Evolutionary conservation across 768 basidiomycete species (phyloP).

Genomic region (Calocera cornea): DNA sequence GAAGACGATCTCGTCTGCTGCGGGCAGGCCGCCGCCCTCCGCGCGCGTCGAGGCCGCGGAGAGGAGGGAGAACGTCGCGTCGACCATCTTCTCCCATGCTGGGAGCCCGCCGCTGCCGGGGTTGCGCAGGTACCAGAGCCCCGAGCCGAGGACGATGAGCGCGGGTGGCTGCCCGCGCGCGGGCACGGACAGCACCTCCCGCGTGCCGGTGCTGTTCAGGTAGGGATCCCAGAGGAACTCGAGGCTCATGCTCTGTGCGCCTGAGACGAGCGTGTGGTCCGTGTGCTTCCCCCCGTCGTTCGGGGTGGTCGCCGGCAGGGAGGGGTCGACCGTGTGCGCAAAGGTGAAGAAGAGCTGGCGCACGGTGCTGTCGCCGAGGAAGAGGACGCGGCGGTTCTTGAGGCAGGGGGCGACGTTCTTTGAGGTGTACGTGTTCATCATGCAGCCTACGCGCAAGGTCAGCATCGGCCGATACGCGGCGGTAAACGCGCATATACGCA

Average conservation of each 20-base stretch:
- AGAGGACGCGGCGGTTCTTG: constrained; percentile 46
- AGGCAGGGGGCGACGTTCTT: constrained; percentile 44
- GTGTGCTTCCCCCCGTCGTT: constrained; percentile 54
- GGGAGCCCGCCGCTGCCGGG: constrained; percentile 58
- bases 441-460: constrained; percentile 47
- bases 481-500: constrained; percentile 22
- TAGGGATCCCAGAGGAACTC: constrained; percentile 66
- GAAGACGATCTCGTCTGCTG: constrained; percentile 62
- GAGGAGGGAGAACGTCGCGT: constrained; percentile 44
- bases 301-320: constrained; percentile 38
- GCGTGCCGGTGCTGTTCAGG: constrained; percentile 52
- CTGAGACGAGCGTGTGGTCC: constrained; percentile 42
- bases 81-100: constrained; percentile 65
- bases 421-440: constrained; percentile 52
- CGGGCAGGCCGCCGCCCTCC: constrained; percentile 22
- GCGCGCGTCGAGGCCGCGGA: constrained; percentile 7
- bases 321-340: constrained; percentile 44
- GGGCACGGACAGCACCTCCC: constrained; percentile 30
- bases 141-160: constrained; percentile 69
- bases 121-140: constrained; percentile 81
- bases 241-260: constrained; percentile 40
- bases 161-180: constrained; percentile 32
- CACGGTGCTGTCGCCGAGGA: constrained; percentile 76
- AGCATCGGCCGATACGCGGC: constrained; percentile 11
- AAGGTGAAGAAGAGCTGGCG: constrained; percentile 67